These are phyloP conservation scores for Talaromyces sp. DNA, from an alignment of 2,329 filamentous ascomycete genomes.

Conservation along the genomic window DNA sequence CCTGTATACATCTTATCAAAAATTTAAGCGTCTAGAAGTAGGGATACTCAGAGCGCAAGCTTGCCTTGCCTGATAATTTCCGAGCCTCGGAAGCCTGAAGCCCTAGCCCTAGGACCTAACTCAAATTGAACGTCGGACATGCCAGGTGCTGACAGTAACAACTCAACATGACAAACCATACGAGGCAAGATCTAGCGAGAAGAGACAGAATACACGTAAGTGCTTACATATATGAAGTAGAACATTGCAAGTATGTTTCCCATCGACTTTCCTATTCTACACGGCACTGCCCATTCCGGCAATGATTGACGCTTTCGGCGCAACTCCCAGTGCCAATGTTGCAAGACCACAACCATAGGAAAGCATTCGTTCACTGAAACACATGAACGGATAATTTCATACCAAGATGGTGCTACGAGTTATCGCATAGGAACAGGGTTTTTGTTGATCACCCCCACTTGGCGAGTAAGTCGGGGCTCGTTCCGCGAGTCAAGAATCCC, in stretches of 20 bases:
- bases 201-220: not conserved
- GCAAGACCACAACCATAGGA: not conserved
- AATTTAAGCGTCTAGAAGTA: not conserved
- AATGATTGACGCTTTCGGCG: constrained; percentile 10
- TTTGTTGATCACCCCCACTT: not conserved
- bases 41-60: not conserved
- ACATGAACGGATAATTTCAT: not conserved
- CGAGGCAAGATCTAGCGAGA: not conserved
- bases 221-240: not conserved
- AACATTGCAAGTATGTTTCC: not conserved
- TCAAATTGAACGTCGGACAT: not conserved
- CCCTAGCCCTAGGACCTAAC: not conserved
- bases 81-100: not conserved
- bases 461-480: not conserved
- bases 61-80: not conserved
- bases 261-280: not conserved
- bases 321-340: not conserved
- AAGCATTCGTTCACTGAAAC: not conserved
- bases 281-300: not conserved
- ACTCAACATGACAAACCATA: not conserved
- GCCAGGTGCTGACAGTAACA: not conserved
- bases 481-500: not conserved
- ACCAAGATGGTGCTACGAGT: not conserved
- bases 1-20: not conserved
- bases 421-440: not conserved